Evolutionary conservation across 345 rosid genomes (phyloP).

Genomic region (Moricandia moricandioides): DNA sequence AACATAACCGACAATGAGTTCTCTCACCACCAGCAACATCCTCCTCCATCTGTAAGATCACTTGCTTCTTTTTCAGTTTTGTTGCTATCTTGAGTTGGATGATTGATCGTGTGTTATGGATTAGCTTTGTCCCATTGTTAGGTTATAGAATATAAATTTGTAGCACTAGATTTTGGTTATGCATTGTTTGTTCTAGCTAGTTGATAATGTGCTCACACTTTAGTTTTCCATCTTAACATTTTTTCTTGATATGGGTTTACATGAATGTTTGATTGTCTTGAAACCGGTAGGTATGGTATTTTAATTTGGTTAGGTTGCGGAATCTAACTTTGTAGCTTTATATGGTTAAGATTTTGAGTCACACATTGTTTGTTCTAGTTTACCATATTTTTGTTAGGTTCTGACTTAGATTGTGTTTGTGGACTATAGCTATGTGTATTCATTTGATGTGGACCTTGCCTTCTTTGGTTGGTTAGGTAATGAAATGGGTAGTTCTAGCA

Average conservation of each 20-base stretch:
- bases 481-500: conserved; percentile 11
- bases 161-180: not conserved
- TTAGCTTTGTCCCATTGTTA: not conserved
- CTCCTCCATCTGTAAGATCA: conserved; percentile 59
- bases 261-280: not conserved
- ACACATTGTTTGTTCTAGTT: not conserved
- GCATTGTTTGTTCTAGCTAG: not conserved
- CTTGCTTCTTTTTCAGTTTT: not conserved
- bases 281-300: not conserved
- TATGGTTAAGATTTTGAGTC: not conserved
- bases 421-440: conserved; percentile 2
- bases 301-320: conserved; percentile 1
- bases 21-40: conserved; percentile 32
- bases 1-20: conserved; percentile 41
- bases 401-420: not conserved
- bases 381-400: not conserved
- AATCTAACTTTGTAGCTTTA: not conserved
- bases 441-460: conserved; percentile 10
- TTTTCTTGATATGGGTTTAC: not conserved
- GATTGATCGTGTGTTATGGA: not conserved
- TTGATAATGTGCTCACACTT: not conserved
- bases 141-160: not conserved
- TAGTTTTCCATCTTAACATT: conserved; percentile 5
- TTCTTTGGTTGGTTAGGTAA: conserved; percentile 20
- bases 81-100: not conserved